These are phyloP conservation scores for Mycena vitilis DNA, from an alignment of 768 basidiomycete species.

Conservation along the genomic window DNA sequence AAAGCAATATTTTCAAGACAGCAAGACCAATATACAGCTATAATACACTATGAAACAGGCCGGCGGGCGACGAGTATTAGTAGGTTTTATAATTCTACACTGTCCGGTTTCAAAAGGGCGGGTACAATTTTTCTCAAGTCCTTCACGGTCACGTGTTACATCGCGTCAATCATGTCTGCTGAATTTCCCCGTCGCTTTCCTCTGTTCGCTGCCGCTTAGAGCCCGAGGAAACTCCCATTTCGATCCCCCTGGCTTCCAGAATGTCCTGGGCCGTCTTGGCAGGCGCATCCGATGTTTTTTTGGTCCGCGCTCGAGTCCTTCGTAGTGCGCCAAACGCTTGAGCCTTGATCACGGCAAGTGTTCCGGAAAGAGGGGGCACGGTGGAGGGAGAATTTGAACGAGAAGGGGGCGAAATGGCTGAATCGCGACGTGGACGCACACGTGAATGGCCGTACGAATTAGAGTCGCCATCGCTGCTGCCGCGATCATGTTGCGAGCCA, in stretches of 20 bases:
- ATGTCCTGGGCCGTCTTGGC: conserved; percentile 84
- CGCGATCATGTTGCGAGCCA: conserved; percentile 62
- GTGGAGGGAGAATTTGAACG: conserved; percentile 59
- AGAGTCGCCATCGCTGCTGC: conserved; percentile 69
- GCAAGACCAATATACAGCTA: conserved; percentile 36
- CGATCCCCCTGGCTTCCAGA: conserved; percentile 83
- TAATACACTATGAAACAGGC: conserved; percentile 35
- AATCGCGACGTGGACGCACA: conserved; percentile 60
- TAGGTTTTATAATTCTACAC: conserved; percentile 26
- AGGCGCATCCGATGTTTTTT: conserved; percentile 75
- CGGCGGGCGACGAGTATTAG: conserved; percentile 31
- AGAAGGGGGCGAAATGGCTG: conserved; percentile 58
- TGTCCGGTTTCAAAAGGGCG: conserved; percentile 28
- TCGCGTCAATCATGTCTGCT: conserved; percentile 39
- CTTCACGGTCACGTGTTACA: conserved; percentile 21
- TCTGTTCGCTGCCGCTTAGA: conserved; percentile 62
- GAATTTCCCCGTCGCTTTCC: conserved; percentile 60
- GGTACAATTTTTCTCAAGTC: conserved; percentile 29
- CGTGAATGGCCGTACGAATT: conserved; percentile 55
- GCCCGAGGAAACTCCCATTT: conserved; percentile 50
- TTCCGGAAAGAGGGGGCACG: conserved; percentile 71
- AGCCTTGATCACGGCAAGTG: conserved; percentile 91
- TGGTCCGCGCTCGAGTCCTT: conserved; percentile 79
- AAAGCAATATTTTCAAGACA: conserved; percentile 32
- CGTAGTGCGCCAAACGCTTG: conserved; percentile 89